Evolutionary conservation across 2,329 filamentous ascomycete genomes (phyloP).

Genomic region (Cladophialophora bantiana): DNA sequence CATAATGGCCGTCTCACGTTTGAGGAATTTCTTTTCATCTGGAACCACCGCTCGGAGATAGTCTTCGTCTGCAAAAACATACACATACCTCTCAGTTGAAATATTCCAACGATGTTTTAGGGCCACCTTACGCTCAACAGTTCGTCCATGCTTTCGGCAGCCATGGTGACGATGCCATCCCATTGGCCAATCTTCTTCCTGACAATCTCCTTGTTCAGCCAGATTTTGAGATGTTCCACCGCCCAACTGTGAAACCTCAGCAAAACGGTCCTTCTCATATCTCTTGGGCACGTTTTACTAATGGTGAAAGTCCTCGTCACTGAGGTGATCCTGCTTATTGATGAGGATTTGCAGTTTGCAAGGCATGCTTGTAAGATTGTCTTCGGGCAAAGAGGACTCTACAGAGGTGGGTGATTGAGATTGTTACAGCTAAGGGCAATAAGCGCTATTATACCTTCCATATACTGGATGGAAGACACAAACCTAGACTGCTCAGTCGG

Average conservation of each 20-base stretch:
- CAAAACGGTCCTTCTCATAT: background rate
- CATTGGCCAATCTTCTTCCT: slow-evolving; percentile 2
- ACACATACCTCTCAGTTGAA: background rate
- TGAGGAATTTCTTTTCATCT: slow-evolving; percentile 9
- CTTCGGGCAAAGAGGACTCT: background rate
- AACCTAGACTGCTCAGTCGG: background rate
- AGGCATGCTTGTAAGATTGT: background rate
- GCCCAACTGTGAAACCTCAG: background rate
- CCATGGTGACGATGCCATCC: slow-evolving; percentile 5
- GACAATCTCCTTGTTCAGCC: background rate
- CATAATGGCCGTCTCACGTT: slow-evolving; percentile 7
- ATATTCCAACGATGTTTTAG: background rate
- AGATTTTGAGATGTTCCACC: slow-evolving; percentile 3
- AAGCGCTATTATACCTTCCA: background rate
- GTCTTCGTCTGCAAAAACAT: slow-evolving; percentile 2
- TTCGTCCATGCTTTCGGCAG: slow-evolving; percentile 8
- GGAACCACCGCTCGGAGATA: slow-evolving; percentile 13
- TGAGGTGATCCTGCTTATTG: slow-evolving; percentile 13
- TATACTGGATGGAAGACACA: background rate
- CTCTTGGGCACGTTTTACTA: background rate
- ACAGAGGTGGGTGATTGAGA: background rate
- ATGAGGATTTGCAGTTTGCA: slow-evolving; percentile 5
- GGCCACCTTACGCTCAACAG: background rate
- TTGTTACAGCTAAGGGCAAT: background rate
- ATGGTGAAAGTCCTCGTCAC: background rate